Conservation (phyloP, 805 yeast species). For the Kockiozyma suomiensis region DNA sequence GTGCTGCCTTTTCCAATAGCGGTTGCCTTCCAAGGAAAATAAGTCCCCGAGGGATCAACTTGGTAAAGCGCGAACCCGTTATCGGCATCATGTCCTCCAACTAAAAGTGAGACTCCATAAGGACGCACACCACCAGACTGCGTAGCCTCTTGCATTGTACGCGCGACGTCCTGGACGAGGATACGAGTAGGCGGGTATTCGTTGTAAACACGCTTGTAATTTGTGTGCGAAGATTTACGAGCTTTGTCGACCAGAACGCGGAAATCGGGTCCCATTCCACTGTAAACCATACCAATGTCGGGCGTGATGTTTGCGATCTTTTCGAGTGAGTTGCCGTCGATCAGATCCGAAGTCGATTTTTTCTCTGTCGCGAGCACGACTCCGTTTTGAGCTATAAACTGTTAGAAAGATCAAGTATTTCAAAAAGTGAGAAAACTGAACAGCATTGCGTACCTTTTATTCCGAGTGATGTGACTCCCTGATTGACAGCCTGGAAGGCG, state of each 20-base stretch:
- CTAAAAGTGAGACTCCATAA: conserved; percentile 91
- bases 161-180: conserved; percentile 91
- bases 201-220: conserved; percentile 89
- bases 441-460: conserved; percentile 56
- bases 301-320: conserved; percentile 88
- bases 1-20: conserved; percentile 96
- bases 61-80: conserved; percentile 63
- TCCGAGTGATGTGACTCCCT: conserved; percentile 96
- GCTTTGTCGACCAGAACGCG: conserved; percentile 92
- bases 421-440: not conserved
- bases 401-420: not conserved
- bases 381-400: conserved; percentile 79
- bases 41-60: conserved; percentile 97
- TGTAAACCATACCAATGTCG: conserved; percentile 92
- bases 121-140: conserved; percentile 99
- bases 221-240: conserved; percentile 88
- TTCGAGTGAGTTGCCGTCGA: conserved; percentile 70
- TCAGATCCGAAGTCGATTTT: conserved; percentile 77
- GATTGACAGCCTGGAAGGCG: conserved; percentile 95
- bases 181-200: conserved; percentile 97
- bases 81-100: conserved; percentile 89
- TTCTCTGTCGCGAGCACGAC: conserved; percentile 96
- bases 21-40: conserved; percentile 99
- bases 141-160: conserved; percentile 97
- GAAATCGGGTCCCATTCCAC: conserved; percentile 99